A percentile compares a stretch with the other conserved stretches of the same genome.
Evolutionary conservation across 257 asterid genomes (phyloP).

Genomic region (Solanum lycopersicoides): DNA sequence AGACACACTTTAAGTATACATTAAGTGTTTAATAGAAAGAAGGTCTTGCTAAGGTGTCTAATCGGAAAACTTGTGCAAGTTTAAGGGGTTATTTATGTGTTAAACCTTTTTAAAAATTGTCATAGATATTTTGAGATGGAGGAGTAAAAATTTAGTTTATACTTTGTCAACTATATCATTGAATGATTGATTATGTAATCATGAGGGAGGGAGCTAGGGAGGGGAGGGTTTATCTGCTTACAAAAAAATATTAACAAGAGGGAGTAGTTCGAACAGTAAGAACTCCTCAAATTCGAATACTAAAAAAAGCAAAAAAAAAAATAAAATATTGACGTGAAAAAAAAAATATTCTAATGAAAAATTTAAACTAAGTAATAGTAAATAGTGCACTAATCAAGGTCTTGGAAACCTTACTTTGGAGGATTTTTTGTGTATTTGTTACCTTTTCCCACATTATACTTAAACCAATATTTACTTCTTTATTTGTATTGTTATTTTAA

Average conservation of each 20-base stretch:
- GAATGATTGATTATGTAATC: neutral
- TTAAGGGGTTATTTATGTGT: neutral
- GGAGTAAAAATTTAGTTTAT: neutral
- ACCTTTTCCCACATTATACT: neutral
- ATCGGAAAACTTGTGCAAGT: too few relatives aligned
- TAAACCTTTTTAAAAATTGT: neutral
- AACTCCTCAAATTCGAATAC: too few relatives aligned
- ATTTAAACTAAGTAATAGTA: neutral
- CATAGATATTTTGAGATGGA: neutral
- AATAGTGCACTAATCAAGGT: neutral
- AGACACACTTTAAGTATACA: too few relatives aligned
- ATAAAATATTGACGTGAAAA: too few relatives aligned
- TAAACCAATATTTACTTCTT: neutral
- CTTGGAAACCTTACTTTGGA: neutral
- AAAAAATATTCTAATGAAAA: neutral
- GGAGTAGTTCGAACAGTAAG: too few relatives aligned
- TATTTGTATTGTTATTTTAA: neutral
- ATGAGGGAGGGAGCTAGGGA: too few relatives aligned
- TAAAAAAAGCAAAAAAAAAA: fast-evolving
- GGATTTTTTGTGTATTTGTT: neutral
- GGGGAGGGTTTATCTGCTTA: too few relatives aligned
- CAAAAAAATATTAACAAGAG: too few relatives aligned
- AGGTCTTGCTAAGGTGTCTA: too few relatives aligned
- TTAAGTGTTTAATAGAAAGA: too few relatives aligned
- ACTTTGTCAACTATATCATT: neutral